Conservation (phyloP, 2,329 filamentous ascomycete genomes). For the Colletotrichum chrysophilum region DNA sequence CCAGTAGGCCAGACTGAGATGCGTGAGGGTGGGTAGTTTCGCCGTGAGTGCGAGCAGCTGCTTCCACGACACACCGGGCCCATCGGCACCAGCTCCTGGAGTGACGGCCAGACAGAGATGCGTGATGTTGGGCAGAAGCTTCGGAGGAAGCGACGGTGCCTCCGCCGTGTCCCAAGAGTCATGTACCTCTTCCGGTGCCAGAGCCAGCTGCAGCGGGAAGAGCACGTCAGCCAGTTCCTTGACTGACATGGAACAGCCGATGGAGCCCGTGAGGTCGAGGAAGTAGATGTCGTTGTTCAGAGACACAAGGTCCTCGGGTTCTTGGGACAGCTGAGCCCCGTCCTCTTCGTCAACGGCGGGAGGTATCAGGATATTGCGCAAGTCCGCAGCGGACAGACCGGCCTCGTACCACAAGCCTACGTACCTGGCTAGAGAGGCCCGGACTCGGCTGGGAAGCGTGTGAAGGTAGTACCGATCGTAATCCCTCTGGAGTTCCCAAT, state of each 20-base stretch:
- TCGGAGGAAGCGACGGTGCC: constrained; percentile 25
- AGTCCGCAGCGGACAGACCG: constrained; percentile 55
- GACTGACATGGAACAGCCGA: constrained; percentile 55
- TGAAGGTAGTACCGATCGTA: constrained; percentile 64
- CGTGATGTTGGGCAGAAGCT: constrained; percentile 61
- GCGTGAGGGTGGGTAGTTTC: constrained; percentile 60
- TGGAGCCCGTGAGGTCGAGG: constrained; percentile 59
- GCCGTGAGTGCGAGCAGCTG: constrained; percentile 60
- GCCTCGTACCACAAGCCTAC: constrained; percentile 48
- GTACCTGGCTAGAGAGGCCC: constrained; percentile 56
- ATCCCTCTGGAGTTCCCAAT: constrained; percentile 60
- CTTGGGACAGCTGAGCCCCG: constrained; percentile 20
- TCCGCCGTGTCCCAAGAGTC: constrained; percentile 61
- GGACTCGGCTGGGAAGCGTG: constrained; percentile 57
- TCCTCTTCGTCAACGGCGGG: constrained; percentile 33
- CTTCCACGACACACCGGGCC: constrained; percentile 56
- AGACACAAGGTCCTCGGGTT: constrained; percentile 22
- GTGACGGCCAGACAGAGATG: constrained; percentile 63
- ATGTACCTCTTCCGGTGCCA: constrained; percentile 35
- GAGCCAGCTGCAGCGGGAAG: constrained; percentile 39
- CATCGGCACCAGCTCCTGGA: constrained; percentile 28
- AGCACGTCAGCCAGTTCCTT: constrained; percentile 59
- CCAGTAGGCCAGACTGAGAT: constrained; percentile 68
- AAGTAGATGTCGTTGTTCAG: constrained; percentile 54
- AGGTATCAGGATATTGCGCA: constrained; percentile 50